Conservation (phyloP, 1,284 basidiomycete species). For the Peniophora sp. region DNA sequence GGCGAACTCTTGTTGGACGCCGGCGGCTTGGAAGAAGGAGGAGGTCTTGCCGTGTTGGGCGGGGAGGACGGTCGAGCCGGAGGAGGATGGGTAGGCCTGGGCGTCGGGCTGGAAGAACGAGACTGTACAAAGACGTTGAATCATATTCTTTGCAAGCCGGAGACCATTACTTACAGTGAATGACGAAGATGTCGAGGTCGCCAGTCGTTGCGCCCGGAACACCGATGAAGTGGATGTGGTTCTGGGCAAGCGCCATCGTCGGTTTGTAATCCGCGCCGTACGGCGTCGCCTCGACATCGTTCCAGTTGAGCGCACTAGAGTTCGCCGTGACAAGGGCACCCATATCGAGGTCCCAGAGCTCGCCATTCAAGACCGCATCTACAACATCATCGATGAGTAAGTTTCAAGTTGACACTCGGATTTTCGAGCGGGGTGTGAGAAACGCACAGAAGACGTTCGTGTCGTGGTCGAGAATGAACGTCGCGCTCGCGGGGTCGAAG, state of each 20-base stretch:
- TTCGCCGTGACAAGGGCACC: constrained; percentile 50
- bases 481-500: constrained; percentile 50
- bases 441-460: constrained; percentile 73
- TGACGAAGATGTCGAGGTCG: constrained; percentile 73
- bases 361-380: constrained; percentile 59
- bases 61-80: constrained; percentile 61
- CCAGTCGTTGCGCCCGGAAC: constrained; percentile 61
- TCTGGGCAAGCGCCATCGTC: constrained; percentile 72
- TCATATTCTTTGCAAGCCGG: too few species aligned
- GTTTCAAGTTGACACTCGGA: not conserved
- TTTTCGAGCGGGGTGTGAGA: constrained; percentile 12
- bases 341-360: constrained; percentile 65
- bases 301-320: constrained; percentile 52
- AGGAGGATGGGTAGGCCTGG: constrained; percentile 49
- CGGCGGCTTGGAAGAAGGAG: constrained; percentile 62
- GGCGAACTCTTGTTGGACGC: constrained; percentile 76
- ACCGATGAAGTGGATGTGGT: constrained; percentile 75
- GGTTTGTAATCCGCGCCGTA: constrained; percentile 55
- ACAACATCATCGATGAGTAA: not conserved
- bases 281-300: constrained; percentile 41
- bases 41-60: constrained; percentile 61
- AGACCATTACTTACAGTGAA: constrained; percentile 65
- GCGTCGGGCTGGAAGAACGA: constrained; percentile 74
- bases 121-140: constrained; percentile 33
- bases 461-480: constrained; percentile 79